phyloP scores from a whole-genome alignment of 2,329 filamentous ascomycete genomes.

The Myotisia sp. region DNA sequence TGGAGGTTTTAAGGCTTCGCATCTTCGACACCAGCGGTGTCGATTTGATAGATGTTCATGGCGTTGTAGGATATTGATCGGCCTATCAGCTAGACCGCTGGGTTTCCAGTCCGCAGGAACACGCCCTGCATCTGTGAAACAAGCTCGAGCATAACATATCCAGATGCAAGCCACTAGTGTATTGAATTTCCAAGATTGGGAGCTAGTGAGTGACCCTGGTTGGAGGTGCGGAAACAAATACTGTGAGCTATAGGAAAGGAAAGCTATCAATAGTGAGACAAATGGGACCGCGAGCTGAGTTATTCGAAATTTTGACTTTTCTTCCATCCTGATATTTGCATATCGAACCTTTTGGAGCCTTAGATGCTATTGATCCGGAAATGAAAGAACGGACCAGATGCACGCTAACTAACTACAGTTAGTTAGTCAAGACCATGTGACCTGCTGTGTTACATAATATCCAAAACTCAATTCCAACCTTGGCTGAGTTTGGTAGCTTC shows the following conservation, averaged over 20 bases:
- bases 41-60: constrained; percentile 13
- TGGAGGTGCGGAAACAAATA: constrained; percentile 42
- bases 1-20: constrained; percentile 46
- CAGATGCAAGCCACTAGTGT: constrained; percentile 39
- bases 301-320: constrained; percentile 18
- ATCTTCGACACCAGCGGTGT: constrained; percentile 47
- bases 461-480: not conserved
- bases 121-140: constrained; percentile 43
- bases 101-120: constrained; percentile 34
- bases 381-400: no score
- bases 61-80: constrained; percentile 12
- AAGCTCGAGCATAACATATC: constrained; percentile 46
- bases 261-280: constrained; percentile 41
- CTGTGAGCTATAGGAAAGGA: constrained; percentile 47
- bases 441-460: no score
- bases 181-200: constrained; percentile 43
- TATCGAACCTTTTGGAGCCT: no score
- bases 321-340: not conserved
- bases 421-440: no score
- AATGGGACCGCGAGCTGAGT: constrained; percentile 38
- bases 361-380: no score
- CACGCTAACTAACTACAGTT: no score
- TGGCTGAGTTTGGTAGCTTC: no score
- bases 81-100: constrained; percentile 7
- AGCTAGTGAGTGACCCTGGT: constrained; percentile 35